These are phyloP conservation scores for Paxillus involutus DNA, from an alignment of 768 basidiomycete genomes.

Conservation along the genomic window DNA sequence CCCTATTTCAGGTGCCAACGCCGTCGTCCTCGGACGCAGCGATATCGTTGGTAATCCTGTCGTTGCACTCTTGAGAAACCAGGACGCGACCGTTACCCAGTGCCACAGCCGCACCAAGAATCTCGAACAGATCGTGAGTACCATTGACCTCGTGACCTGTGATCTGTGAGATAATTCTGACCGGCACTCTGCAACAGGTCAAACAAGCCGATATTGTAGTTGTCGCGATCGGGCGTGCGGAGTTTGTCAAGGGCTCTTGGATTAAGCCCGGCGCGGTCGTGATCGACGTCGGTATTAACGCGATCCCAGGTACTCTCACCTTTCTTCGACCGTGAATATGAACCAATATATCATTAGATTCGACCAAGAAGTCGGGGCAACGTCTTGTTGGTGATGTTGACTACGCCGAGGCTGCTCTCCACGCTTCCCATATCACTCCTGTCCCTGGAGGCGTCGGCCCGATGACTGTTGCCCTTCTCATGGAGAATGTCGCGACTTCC, in stretches of 20 bases:
- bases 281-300: conserved; percentile 98
- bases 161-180: conserved; percentile 7
- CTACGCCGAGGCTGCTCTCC: conserved; percentile 68
- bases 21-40: conserved; percentile 93
- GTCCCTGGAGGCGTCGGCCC: conserved; percentile 99
- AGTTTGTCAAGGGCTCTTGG: conserved; percentile 92
- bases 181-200: conserved; percentile 46
- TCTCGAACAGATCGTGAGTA: conserved; percentile 71
- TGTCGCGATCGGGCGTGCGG: conserved; percentile 93
- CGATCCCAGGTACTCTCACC: conserved; percentile 67
- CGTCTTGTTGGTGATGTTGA: conserved; percentile 97
- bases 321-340: neutral
- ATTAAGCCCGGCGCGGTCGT: conserved; percentile 93
- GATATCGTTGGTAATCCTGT: conserved; percentile 99
- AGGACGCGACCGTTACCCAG: conserved; percentile 95
- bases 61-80: conserved; percentile 82
- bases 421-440: conserved; percentile 92
- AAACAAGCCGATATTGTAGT: conserved; percentile 88
- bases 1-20: conserved; percentile 71
- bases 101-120: conserved; percentile 92
- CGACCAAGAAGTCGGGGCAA: conserved; percentile 91
- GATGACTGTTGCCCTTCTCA: conserved; percentile 99
- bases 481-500: conserved; percentile 89
- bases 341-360: conserved; percentile 46
- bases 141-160: conserved; percentile 1